phyloP scores from a whole-genome alignment of 2,329 filamentous ascomycete species.

The Sclerotinia trifoliorum region DNA sequence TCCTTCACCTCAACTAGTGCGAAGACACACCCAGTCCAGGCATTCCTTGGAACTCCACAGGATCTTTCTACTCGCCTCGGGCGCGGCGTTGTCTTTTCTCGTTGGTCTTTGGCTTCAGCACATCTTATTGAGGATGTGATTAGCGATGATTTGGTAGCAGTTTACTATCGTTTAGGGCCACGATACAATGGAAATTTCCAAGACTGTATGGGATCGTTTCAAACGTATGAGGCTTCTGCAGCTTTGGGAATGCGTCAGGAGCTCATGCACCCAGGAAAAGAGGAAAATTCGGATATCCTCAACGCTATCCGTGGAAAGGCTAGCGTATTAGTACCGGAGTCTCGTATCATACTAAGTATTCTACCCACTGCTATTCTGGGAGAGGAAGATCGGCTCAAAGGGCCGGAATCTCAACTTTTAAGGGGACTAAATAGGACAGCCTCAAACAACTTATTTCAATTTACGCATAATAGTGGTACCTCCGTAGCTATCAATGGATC shows the following conservation, averaged over 20 bases:
- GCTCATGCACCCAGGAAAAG: slow-evolving; percentile 81
- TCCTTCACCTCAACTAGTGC: slow-evolving; percentile 61
- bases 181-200: slow-evolving; percentile 96
- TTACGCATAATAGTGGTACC: slow-evolving; percentile 71
- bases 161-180: slow-evolving; percentile 85
- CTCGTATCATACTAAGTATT: slow-evolving; percentile 77
- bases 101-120: slow-evolving; percentile 86
- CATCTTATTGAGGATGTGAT: slow-evolving; percentile 84
- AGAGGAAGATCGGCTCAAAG: slow-evolving; percentile 71
- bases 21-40: slow-evolving; percentile 73
- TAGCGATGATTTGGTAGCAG: slow-evolving; percentile 87
- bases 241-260: slow-evolving; percentile 90
- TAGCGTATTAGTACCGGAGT: slow-evolving; percentile 76
- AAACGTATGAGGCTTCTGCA: slow-evolving; percentile 93
- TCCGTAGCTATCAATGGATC: slow-evolving; percentile 86
- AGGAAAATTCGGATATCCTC: slow-evolving; percentile 88
- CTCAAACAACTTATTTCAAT: slow-evolving; percentile 63
- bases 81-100: slow-evolving; percentile 69
- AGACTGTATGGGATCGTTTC: slow-evolving; percentile 91
- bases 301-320: slow-evolving; percentile 84
- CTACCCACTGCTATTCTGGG: slow-evolving; percentile 77
- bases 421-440: slow-evolving; percentile 73
- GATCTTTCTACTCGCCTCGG: slow-evolving; percentile 78
- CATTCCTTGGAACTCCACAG: slow-evolving; percentile 88
- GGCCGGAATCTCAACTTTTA: slow-evolving; percentile 71